A percentile compares a stretch with the other conserved stretches of the same genome.
phyloP scores from a whole-genome alignment of 176 grass and related monocot species.

The Saccharum spontaneum region DNA sequence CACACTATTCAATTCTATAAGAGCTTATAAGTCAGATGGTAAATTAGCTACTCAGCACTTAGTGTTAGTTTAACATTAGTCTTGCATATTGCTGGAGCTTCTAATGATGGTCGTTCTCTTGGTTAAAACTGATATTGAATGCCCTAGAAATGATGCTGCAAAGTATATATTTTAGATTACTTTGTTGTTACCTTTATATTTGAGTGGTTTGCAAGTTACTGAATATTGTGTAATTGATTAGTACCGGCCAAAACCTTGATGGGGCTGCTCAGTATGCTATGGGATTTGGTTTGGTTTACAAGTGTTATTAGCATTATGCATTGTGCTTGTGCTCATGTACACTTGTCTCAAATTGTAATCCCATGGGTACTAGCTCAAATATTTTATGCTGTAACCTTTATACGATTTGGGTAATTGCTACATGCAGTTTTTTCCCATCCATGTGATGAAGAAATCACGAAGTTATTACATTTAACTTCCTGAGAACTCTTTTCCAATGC shows the following conservation, averaged over 20 bases:
- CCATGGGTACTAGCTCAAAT: constrained; percentile 6
- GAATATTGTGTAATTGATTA: not conserved
- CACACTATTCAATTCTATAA: not conserved
- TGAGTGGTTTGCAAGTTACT: not conserved
- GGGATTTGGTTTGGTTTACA: constrained; percentile 12
- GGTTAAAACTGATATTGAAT: not conserved
- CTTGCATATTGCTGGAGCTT: not conserved
- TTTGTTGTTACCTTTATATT: not conserved
- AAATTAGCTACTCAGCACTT: not conserved
- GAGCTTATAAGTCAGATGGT: not conserved
- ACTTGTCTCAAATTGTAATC: not conserved
- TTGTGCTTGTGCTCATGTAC: not conserved
- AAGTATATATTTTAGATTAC: constrained; percentile 16
- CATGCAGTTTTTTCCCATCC: not conserved
- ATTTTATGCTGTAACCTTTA: not conserved
- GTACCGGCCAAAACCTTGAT: constrained; percentile 3
- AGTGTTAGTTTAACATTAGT: not conserved
- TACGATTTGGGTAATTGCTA: not conserved
- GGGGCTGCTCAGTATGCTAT: not conserved
- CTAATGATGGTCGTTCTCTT: not conserved
- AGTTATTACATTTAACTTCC: not conserved
- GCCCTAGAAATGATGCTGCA: constrained; percentile 14
- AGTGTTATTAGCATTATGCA: not conserved
- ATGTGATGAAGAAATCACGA: not conserved
- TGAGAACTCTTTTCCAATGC: constrained; percentile 4